Conservation (phyloP, 2,329 filamentous ascomycete species). For the Zymoseptoria ardabiliae region DNA sequence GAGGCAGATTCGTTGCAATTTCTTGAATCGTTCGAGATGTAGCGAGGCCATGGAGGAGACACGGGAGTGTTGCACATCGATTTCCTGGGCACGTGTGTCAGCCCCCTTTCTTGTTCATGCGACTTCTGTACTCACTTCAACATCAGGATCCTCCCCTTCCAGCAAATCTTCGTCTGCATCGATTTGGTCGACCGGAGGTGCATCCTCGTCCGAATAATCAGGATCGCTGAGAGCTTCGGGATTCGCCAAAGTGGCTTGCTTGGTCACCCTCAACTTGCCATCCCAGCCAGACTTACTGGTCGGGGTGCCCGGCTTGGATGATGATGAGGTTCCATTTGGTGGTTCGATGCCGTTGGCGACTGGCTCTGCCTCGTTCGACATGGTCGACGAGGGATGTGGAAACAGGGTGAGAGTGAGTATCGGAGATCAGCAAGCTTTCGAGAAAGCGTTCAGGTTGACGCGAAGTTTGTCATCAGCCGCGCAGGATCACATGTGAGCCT, state of each 20-base stretch:
- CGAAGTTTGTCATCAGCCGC: background rate
- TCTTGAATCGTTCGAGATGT: constrained; percentile 73
- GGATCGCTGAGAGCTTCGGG: constrained; percentile 77
- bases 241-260: constrained; percentile 62
- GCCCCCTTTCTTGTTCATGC: background rate
- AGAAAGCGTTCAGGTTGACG: background rate
- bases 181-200: constrained; percentile 64
- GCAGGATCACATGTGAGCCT: background rate
- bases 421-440: background rate
- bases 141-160: constrained; percentile 49
- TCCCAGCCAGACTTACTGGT: constrained; percentile 57
- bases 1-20: constrained; percentile 66
- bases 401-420: background rate
- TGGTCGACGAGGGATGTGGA: background rate
- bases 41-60: constrained; percentile 71
- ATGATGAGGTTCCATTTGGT: constrained; percentile 5
- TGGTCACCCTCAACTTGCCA: constrained; percentile 70
- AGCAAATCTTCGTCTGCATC: constrained; percentile 68
- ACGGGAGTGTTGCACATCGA: constrained; percentile 83
- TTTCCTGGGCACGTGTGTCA: constrained; percentile 51
- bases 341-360: background rate
- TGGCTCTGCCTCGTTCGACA: background rate
- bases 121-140: constrained; percentile 35
- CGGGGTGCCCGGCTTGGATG: constrained; percentile 4
- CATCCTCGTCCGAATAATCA: constrained; percentile 70